These are phyloP conservation scores for Termitomyces sp. DNA, from an alignment of 768 basidiomycete genomes.

Conservation along the genomic window DNA sequence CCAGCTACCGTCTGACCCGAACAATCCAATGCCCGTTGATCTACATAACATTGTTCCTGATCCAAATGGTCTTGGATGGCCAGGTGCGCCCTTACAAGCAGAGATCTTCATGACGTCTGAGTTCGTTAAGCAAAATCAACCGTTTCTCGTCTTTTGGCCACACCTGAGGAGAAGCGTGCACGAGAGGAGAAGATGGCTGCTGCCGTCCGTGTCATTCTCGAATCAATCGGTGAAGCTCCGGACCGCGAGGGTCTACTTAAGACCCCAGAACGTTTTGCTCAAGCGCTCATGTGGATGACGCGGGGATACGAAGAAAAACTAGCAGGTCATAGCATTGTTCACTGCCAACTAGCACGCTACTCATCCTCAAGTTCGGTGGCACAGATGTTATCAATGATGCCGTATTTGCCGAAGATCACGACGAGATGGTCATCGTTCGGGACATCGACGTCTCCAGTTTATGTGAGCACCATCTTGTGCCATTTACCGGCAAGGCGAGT, in stretches of 20 bases:
- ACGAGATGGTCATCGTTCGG: conserved; percentile 98
- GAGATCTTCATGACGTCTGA: not conserved
- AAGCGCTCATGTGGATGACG: conserved; percentile 99
- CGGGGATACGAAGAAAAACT: conserved; percentile 96
- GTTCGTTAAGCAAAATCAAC: conserved; percentile 79
- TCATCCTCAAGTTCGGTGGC: conserved; percentile 9
- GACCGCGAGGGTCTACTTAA: conserved; percentile 87
- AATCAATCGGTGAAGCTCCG: conserved; percentile 98
- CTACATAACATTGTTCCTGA: conserved; percentile 40
- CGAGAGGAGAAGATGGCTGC: conserved; percentile 73
- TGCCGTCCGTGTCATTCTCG: conserved; percentile 88
- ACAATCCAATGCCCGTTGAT: conserved; percentile 31
- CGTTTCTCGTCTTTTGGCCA: conserved; percentile 75
- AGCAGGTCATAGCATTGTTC: conserved; percentile 49
- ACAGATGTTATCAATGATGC: conserved; percentile 99
- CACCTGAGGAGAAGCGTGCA: conserved; percentile 62
- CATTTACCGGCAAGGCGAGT: conserved; percentile 93
- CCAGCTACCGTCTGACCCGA: conserved; percentile 25
- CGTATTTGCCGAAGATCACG: conserved; percentile 97
- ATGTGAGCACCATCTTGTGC: conserved; percentile 98
- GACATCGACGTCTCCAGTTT: conserved; percentile 97
- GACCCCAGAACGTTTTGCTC: conserved; percentile 94
- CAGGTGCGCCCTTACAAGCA: conserved; percentile 46
- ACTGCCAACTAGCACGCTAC: not conserved
- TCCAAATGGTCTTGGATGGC: conserved; percentile 87